phyloP scores from a whole-genome alignment of 768 basidiomycete species.

The Boletales sp. region DNA sequence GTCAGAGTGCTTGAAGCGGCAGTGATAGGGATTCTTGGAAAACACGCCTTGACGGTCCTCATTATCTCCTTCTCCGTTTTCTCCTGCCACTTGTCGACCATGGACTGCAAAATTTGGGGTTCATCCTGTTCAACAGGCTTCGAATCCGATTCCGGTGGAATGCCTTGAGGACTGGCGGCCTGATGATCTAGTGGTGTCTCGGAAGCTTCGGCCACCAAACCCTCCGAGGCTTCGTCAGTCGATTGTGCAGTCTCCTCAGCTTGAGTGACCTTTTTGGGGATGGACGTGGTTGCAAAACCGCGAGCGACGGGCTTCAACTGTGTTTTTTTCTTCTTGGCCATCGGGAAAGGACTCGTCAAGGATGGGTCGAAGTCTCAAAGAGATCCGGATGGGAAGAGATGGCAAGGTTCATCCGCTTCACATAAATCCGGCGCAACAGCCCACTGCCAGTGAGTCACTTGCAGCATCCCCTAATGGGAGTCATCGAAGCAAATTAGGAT shows the following conservation, averaged over 20 bases:
- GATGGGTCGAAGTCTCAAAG: background rate
- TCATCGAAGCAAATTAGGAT: constrained; percentile 4
- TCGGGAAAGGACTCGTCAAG: constrained; percentile 20
- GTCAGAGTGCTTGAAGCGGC: background rate
- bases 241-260: constrained; percentile 22
- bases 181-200: constrained; percentile 6
- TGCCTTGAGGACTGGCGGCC: background rate
- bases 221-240: constrained; percentile 6
- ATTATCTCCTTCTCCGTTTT: constrained; percentile 84
- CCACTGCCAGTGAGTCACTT: too few species aligned
- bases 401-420: background rate
- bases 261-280: constrained; percentile 66
- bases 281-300: constrained; percentile 78
- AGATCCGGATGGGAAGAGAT: background rate
- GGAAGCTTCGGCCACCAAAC: constrained; percentile 3
- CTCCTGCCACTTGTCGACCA: constrained; percentile 83
- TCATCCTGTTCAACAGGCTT: constrained; percentile 40
- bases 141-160: constrained; percentile 15
- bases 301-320: constrained; percentile 71
- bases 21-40: background rate
- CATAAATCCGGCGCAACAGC: too few species aligned
- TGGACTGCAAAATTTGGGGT: constrained; percentile 58
- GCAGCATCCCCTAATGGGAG: background rate
- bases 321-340: constrained; percentile 86
- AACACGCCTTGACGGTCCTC: constrained; percentile 62